Evolutionary conservation across 257 asterid genomes (phyloP).

Genomic region (Leptodermis oblonga): DNA sequence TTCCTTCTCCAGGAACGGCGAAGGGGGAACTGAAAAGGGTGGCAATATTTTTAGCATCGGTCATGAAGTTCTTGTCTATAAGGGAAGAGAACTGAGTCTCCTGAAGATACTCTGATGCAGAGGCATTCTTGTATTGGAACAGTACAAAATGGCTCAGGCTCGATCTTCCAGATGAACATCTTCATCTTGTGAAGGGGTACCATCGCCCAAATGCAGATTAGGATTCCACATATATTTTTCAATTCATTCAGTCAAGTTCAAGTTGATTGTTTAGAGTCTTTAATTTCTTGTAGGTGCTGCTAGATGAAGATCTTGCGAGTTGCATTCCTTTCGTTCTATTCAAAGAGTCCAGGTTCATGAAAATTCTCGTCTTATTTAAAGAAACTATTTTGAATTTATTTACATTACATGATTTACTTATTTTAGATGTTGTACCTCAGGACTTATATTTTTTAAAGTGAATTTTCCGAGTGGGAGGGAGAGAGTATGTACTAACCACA

Average conservation of each 20-base stretch:
- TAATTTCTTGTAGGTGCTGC: conserved; percentile 15
- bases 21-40: conserved; percentile 15
- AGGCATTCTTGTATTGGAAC: background rate
- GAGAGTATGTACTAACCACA: too few relatives aligned
- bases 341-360: too few relatives aligned
- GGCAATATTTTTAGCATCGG: background rate
- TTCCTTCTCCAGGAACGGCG: background rate
- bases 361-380: too few relatives aligned
- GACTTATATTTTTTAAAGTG: too few relatives aligned
- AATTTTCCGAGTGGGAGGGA: too few relatives aligned
- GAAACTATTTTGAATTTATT: too few relatives aligned
- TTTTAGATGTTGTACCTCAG: too few relatives aligned
- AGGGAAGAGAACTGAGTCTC: conserved; percentile 8
- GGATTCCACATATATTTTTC: background rate
- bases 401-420: too few relatives aligned
- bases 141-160: background rate
- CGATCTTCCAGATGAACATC: conserved; percentile 14
- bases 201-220: background rate
- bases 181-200: conserved; percentile 15
- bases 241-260: background rate
- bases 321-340: too few relatives aligned
- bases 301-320: conserved; percentile 15
- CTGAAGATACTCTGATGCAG: conserved; percentile 15
- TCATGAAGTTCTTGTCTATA: background rate
- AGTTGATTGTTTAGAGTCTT: background rate